These are phyloP conservation scores for Diversispora eburnea DNA, from an alignment of 192 early-diverging fungal species.

Conservation along the genomic window DNA sequence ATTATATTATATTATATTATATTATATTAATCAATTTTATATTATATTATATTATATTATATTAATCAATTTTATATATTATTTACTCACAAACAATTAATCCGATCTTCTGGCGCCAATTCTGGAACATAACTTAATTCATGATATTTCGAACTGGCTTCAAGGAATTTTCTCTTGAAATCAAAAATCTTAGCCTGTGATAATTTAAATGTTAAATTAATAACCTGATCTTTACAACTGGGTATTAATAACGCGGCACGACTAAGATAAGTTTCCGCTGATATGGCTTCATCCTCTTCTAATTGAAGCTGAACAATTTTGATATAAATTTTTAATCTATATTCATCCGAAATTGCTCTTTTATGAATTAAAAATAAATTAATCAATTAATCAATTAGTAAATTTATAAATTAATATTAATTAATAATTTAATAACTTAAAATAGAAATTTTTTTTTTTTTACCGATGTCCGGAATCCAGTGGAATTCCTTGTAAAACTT, in stretches of 20 bases:
- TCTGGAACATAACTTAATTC: conserved; percentile 72
- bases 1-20: no score
- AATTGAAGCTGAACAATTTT: conserved; percentile 81
- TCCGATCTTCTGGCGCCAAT: conserved; percentile 60
- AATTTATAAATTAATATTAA: no score
- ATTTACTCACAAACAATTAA: conserved; percentile 49
- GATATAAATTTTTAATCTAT: conserved; percentile 79
- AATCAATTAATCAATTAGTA: not conserved
- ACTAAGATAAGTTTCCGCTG: conserved; percentile 80
- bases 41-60: no score
- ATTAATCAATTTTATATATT: no score
- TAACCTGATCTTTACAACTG: conserved; percentile 46
- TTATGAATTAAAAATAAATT: no score
- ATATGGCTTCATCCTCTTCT: conserved; percentile 75
- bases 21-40: no score
- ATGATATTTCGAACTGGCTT: conserved; percentile 80
- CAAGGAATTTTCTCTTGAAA: conserved; percentile 80
- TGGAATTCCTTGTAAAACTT: conserved; percentile 81
- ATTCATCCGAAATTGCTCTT: conserved; percentile 58
- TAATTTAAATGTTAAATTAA: conserved; percentile 68
- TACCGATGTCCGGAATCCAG: conserved; percentile 86
- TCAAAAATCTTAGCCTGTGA: conserved; percentile 84
- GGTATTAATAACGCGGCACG: conserved; percentile 71
- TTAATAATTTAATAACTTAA: not conserved
- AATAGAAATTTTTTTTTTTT: not conserved